These are phyloP conservation scores for Brettanomyces anomalus DNA, from an alignment of 805 yeast species.

Conservation along the genomic window DNA sequence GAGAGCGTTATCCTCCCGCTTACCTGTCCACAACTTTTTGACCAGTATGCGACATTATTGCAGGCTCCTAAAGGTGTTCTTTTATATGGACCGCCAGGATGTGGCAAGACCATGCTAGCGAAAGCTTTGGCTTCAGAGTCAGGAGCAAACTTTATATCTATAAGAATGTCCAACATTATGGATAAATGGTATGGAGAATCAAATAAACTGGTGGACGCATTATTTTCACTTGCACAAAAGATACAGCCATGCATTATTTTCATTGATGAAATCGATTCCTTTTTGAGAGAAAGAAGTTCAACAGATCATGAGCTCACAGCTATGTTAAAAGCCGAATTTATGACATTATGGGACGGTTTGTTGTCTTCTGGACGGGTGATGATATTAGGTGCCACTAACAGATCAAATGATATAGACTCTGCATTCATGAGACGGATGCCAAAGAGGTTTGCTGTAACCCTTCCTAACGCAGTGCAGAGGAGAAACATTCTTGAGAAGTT, in stretches of 20 bases:
- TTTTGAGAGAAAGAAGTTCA: constrained; percentile 74
- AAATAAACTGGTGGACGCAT: constrained; percentile 87
- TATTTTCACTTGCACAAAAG: constrained; percentile 81
- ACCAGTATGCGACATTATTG: constrained; percentile 55
- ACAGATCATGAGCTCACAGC: constrained; percentile 94
- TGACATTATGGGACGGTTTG: constrained; percentile 97
- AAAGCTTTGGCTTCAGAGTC: constrained; percentile 90
- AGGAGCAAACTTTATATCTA: constrained; percentile 83
- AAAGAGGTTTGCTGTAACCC: constrained; percentile 68
- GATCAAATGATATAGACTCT: constrained; percentile 83
- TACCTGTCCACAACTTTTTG: constrained; percentile 66
- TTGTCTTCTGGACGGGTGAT: constrained; percentile 66
- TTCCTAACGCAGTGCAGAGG: constrained; percentile 66
- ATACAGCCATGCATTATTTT: constrained; percentile 91
- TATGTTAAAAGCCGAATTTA: constrained; percentile 88
- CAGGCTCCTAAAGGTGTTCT: constrained; percentile 94
- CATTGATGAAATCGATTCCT: constrained; percentile 94
- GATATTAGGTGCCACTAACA: constrained; percentile 90
- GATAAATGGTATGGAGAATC: constrained; percentile 98
- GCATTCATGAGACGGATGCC: constrained; percentile 94
- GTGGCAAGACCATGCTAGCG: constrained; percentile 96
- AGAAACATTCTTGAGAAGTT: constrained; percentile 60
- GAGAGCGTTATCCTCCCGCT: constrained; percentile 88
- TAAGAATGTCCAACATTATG: constrained; percentile 88
- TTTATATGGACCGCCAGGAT: constrained; percentile 93